A percentile compares a stretch with the other conserved stretches of the same genome.
Conservation (phyloP, 2,329 filamentous ascomycete genomes). For the Allantophomopsis cytisporea region DNA sequence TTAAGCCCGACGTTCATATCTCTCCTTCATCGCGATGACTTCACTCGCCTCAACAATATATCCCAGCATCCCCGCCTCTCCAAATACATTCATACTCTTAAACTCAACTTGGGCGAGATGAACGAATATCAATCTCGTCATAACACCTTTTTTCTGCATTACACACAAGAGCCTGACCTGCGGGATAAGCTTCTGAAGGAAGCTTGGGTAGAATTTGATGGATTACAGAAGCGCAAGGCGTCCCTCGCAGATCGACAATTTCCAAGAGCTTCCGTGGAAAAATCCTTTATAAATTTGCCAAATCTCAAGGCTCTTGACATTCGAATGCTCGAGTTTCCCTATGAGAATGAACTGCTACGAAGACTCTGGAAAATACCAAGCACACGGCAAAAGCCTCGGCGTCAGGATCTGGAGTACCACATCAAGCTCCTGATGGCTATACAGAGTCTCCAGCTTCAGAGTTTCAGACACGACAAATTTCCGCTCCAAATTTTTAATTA, state of each 20-base stretch:
- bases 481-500: slow-evolving; percentile 16
- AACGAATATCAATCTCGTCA: slow-evolving; percentile 16
- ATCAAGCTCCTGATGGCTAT: slow-evolving; percentile 8
- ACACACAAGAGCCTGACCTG: slow-evolving; percentile 11
- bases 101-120: slow-evolving; percentile 13
- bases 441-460: slow-evolving; percentile 2
- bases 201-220: slow-evolving; percentile 17
- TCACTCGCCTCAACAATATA: slow-evolving; percentile 8
- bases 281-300: slow-evolving; percentile 7
- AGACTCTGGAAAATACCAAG: slow-evolving; percentile 13
- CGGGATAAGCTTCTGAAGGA: slow-evolving; percentile 14
- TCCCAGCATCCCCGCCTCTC: slow-evolving; percentile 11
- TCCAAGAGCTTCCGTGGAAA: too few relatives aligned
- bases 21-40: slow-evolving; percentile 10
- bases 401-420: slow-evolving; percentile 10
- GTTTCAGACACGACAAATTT: slow-evolving; percentile 12
- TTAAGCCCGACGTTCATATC: slow-evolving; percentile 8
- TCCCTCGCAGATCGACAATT: slow-evolving; percentile 2
- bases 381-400: slow-evolving; percentile 9
- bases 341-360: slow-evolving; percentile 6
- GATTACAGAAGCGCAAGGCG: slow-evolving; percentile 15
- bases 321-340: slow-evolving; percentile 9
- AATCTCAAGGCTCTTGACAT: slow-evolving; percentile 11
- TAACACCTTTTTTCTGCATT: slow-evolving; percentile 15
- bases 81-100: slow-evolving; percentile 5